phyloP scores from a whole-genome alignment of 2,329 filamentous ascomycete species.

The Colletotrichum eleusines region DNA sequence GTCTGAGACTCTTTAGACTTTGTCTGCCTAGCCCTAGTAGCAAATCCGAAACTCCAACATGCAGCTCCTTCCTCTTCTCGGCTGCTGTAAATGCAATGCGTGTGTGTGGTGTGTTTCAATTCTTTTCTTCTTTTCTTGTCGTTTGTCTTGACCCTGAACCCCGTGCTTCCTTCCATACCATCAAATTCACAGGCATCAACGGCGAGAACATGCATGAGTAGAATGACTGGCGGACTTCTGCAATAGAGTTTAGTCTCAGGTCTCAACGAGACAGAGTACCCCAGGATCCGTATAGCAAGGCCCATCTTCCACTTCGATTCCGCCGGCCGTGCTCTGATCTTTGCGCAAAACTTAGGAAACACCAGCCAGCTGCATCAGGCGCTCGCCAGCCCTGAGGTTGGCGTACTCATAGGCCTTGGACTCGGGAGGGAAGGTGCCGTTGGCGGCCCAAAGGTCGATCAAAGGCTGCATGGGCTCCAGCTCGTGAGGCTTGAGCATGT shows the following conservation, averaged over 20 bases:
- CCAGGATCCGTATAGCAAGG: neutral
- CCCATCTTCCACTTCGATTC: neutral
- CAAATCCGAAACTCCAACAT: constrained; percentile 41
- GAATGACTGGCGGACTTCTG: neutral
- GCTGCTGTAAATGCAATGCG: constrained; percentile 42
- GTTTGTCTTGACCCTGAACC: constrained; percentile 12
- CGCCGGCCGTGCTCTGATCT: neutral
- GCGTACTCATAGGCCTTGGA: constrained; percentile 76
- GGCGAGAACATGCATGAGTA: neutral
- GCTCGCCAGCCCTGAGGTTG: constrained; percentile 71
- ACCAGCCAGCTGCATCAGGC: constrained; percentile 64
- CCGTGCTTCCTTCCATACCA: constrained; percentile 8
- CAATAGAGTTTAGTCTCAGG: neutral
- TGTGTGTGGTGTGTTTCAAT: constrained; percentile 10
- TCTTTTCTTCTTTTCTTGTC: constrained; percentile 19
- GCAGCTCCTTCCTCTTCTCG: constrained; percentile 25
- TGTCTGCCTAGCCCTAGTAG: constrained; percentile 31
- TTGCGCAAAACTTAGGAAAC: constrained; percentile 41
- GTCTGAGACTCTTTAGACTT: constrained; percentile 24
- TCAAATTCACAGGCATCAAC: neutral
- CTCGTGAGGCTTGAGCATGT: constrained; percentile 89
- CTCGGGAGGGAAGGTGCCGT: constrained; percentile 86
- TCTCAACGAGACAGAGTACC: neutral
- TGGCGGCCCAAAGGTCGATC: constrained; percentile 91
- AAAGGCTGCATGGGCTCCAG: constrained; percentile 96